Evolutionary conservation across 441 rosid species (phyloP).

Genomic region (Capsella rubella): DNA sequence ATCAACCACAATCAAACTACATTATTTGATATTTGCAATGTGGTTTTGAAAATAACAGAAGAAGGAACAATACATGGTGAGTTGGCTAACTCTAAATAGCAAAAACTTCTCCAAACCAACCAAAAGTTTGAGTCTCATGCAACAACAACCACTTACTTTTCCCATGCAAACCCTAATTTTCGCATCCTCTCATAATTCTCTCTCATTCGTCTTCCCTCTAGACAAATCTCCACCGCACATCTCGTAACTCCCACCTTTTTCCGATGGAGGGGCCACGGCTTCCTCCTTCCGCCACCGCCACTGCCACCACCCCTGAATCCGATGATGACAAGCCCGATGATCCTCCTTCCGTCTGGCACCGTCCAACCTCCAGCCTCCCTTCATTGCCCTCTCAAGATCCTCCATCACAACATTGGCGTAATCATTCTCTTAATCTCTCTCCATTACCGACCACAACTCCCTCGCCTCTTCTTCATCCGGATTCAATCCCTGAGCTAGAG

Average conservation of each 20-base stretch:
- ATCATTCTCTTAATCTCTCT: constrained; percentile 43
- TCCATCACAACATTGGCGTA: constrained; percentile 40
- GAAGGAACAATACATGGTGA: constrained; percentile 17
- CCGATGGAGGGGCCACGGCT: constrained; percentile 49
- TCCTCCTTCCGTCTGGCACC: constrained; percentile 43
- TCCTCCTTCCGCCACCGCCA: constrained; percentile 44
- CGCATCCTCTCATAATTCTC: constrained; percentile 38
- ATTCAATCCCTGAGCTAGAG: constrained; percentile 48
- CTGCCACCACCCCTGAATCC: constrained; percentile 32
- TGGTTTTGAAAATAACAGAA: constrained; percentile 25
- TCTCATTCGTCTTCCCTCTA: constrained; percentile 29
- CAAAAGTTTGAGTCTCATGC: constrained; percentile 34
- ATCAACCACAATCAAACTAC: neutral
- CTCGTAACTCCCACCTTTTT: constrained; percentile 36
- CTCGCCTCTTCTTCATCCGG: constrained; percentile 42
- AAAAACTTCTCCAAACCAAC: constrained; percentile 35
- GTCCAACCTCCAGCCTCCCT: constrained; percentile 46
- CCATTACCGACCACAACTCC: constrained; percentile 7
- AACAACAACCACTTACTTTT: constrained; percentile 43
- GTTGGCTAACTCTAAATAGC: constrained; percentile 38
- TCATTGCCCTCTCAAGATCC: constrained; percentile 37
- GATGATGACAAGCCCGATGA: constrained; percentile 47
- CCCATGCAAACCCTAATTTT: constrained; percentile 46
- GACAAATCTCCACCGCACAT: constrained; percentile 39
- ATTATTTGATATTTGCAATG: neutral